These are phyloP conservation scores for Elaphomyces granulatus DNA, from an alignment of 495 filamentous ascomycete genomes.

Conservation along the genomic window DNA sequence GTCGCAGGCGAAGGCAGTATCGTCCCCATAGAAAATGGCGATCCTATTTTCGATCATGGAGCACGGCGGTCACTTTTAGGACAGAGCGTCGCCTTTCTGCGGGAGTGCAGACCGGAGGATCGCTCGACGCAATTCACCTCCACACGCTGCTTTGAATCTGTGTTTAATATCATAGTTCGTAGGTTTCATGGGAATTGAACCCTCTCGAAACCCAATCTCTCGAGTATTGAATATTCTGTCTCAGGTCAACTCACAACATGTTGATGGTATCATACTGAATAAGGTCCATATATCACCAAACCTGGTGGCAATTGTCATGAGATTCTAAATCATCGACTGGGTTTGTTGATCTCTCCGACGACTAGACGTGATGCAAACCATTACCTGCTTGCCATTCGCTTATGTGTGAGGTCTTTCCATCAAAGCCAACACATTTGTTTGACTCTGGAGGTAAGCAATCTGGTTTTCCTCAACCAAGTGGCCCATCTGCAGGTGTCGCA, in stretches of 20 bases:
- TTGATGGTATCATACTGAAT: conserved; percentile 12
- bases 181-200: conserved; percentile 3
- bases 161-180: conserved; percentile 1
- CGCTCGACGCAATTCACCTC: conserved; percentile 12
- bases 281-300: conserved; percentile 8
- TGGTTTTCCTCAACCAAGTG: background rate
- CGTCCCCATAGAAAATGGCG: conserved; percentile 15
- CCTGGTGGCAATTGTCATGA: conserved; percentile 10
- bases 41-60: conserved; percentile 6
- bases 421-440: background rate
- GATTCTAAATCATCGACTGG: background rate
- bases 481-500: background rate
- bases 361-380: conserved; percentile 10
- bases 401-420: background rate
- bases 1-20: conserved; percentile 7
- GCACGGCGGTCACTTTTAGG: conserved; percentile 5
- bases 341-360: conserved; percentile 16
- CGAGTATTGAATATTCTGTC: conserved; percentile 9
- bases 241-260: conserved; percentile 14
- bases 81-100: conserved; percentile 8
- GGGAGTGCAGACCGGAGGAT: conserved; percentile 11
- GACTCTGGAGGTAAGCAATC: conserved; percentile 1
- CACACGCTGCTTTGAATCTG: conserved; percentile 1
- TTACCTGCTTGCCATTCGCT: conserved; percentile 1
- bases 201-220: too few species aligned